phyloP scores from a whole-genome alignment of 2,329 filamentous ascomycete species.

The Neodidymelliopsis sp. region DNA sequence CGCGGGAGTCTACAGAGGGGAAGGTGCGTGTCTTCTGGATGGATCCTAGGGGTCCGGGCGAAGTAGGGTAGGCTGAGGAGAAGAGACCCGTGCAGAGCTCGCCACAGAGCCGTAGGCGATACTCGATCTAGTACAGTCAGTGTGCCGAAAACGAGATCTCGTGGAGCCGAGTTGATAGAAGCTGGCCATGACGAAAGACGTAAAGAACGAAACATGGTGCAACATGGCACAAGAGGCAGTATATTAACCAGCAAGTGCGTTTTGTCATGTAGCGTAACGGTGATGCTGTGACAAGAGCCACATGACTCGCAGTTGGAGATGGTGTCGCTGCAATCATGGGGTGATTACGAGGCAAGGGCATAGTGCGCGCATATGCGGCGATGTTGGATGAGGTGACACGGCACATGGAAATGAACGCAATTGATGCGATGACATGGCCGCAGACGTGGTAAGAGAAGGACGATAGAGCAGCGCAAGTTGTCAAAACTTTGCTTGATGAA shows the following conservation, averaged over 20 bases:
- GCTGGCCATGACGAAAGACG: background rate
- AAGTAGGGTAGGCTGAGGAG: conserved; percentile 68
- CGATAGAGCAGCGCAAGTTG: background rate
- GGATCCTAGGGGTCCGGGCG: conserved; percentile 51
- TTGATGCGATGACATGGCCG: conserved; percentile 25
- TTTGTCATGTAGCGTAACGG: conserved; percentile 7
- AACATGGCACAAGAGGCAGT: background rate
- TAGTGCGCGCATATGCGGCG: conserved; percentile 13
- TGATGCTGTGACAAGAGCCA: background rate
- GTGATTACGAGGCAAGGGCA: conserved; percentile 15
- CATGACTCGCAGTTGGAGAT: background rate
- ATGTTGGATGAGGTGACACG: conserved; percentile 16
- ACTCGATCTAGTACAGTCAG: conserved; percentile 66
- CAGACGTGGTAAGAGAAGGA: conserved; percentile 9
- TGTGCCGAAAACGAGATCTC: background rate
- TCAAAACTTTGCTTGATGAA: conserved; percentile 6
- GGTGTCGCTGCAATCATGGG: conserved; percentile 13
- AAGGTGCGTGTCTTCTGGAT: conserved; percentile 64
- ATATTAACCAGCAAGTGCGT: background rate
- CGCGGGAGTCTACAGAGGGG: conserved; percentile 65
- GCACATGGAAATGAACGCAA: conserved; percentile 23
- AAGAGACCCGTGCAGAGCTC: conserved; percentile 84
- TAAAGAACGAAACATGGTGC: background rate
- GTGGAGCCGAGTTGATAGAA: background rate
- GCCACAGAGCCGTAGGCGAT: conserved; percentile 76